These are phyloP conservation scores for Heliamphora exappendiculata DNA, from an alignment of 148 eudicot species.

Conservation along the genomic window DNA sequence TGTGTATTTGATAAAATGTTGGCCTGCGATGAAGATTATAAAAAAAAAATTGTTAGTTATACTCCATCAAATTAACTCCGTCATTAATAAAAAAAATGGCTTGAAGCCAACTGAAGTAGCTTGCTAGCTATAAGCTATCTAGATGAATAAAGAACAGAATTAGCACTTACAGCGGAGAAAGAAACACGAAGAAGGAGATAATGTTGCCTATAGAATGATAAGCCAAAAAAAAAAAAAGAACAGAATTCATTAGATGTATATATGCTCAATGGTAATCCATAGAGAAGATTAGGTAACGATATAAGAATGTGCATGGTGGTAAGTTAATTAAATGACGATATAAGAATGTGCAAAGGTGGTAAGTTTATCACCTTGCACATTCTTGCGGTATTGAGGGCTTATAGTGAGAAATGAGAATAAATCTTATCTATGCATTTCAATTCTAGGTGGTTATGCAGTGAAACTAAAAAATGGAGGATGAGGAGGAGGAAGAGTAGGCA, in stretches of 20 bases:
- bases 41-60: not conserved
- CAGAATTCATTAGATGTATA: not conserved
- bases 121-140: not conserved
- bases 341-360: too few species aligned
- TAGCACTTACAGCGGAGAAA: constrained; percentile 68
- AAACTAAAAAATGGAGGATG: too few species aligned
- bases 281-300: too few species aligned
- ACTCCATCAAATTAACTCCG: too few species aligned
- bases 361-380: too few species aligned
- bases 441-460: too few species aligned
- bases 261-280: too few species aligned
- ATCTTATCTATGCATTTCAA: too few species aligned
- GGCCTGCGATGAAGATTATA: constrained; percentile 36
- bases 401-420: too few species aligned
- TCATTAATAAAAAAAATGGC: not conserved
- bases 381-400: too few species aligned
- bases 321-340: too few species aligned
- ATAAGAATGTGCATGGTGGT: not conserved
- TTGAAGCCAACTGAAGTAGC: not conserved
- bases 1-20: constrained; percentile 57
- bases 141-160: not conserved
- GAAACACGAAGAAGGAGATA: constrained; percentile 70
- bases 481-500: too few species aligned
- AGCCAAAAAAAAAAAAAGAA: not conserved
- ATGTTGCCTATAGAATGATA: constrained; percentile 48